phyloP scores from a whole-genome alignment of 441 rosid genomes.

The Adansonia madagascariensis region DNA sequence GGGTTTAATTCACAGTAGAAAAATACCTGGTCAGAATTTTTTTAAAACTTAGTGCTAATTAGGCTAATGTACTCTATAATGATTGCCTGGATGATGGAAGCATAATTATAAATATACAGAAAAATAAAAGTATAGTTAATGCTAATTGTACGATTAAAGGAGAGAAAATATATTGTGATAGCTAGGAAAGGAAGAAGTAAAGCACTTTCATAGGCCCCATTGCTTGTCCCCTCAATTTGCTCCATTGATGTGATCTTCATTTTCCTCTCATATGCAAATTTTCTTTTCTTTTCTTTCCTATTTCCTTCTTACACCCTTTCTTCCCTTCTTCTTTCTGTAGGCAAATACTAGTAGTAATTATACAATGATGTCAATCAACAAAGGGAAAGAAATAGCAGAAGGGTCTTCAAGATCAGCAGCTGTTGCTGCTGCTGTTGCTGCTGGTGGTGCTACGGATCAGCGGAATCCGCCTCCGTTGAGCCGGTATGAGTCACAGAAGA shows the following conservation, averaged over 20 bases:
- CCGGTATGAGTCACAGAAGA: constrained; percentile 27
- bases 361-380: constrained; percentile 30
- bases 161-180: constrained; percentile 18
- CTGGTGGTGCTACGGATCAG: constrained; percentile 10
- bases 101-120: constrained; percentile 27
- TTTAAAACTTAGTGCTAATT: constrained; percentile 38
- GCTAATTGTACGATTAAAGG: constrained; percentile 31
- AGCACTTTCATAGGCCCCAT: constrained; percentile 31
- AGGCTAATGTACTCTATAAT: constrained; percentile 37
- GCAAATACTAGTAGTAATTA: not conserved
- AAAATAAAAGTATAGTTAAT: constrained; percentile 22
- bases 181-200: constrained; percentile 26
- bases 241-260: constrained; percentile 25
- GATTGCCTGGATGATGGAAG: constrained; percentile 29
- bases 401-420: constrained; percentile 22
- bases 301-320: not conserved
- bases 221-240: constrained; percentile 21
- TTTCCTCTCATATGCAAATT: not conserved
- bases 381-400: constrained; percentile 30
- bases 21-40: not conserved
- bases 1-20: not conserved
- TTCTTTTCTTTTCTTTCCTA: not conserved
- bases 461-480: constrained; percentile 25
- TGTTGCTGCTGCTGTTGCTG: not conserved
- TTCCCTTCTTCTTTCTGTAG: not conserved